Percentiles rank a stretch among this genome's conserved stretches.
These are phyloP conservation scores for Mycena vulgaris DNA, from an alignment of 768 basidiomycete genomes.

Conservation along the genomic window DNA sequence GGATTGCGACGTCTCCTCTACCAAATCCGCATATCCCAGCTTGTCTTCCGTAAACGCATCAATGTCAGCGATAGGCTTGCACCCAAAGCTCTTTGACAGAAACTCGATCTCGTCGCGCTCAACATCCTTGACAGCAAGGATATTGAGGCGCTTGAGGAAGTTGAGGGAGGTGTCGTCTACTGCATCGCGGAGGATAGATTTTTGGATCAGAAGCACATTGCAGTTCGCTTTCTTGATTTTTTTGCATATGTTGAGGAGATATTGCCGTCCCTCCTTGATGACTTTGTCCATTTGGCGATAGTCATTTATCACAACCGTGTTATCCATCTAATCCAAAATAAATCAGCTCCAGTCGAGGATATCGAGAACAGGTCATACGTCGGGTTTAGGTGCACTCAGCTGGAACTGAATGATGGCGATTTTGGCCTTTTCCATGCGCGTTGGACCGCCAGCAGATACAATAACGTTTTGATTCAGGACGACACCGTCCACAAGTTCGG, in stretches of 20 bases:
- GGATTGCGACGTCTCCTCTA: conserved; percentile 87
- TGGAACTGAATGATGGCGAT: conserved; percentile 99
- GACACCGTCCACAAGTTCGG: conserved; percentile 95
- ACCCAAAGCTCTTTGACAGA: conserved; percentile 93
- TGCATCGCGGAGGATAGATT: conserved; percentile 99
- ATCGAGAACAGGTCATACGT: conserved; percentile 67
- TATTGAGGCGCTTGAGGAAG: conserved; percentile 97
- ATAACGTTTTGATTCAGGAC: conserved; percentile 98
- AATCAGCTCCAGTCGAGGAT: conserved; percentile 31
- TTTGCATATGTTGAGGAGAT: conserved; percentile 97
- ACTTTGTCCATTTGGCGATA: conserved; percentile 99
- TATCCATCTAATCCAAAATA: conserved; percentile 93
- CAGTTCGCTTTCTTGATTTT: conserved; percentile 99
- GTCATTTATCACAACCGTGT: conserved; percentile 99
- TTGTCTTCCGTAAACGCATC: conserved; percentile 99
- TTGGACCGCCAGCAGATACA: conserved; percentile 91
- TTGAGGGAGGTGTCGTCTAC: conserved; percentile 98
- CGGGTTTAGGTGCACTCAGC: conserved; percentile 96
- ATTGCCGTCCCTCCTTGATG: conserved; percentile 98
- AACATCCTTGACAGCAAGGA: conserved; percentile 96
- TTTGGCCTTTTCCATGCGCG: conserved; percentile 97
- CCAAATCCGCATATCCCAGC: conserved; percentile 94
- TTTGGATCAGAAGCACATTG: conserved; percentile 99
- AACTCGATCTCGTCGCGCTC: conserved; percentile 99
- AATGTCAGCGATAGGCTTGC: conserved; percentile 97